Percentiles rank a stretch among this genome's conserved stretches.
Conservation (phyloP, 192 early-diverging fungal species). For the Dissophora globulifera region DNA sequence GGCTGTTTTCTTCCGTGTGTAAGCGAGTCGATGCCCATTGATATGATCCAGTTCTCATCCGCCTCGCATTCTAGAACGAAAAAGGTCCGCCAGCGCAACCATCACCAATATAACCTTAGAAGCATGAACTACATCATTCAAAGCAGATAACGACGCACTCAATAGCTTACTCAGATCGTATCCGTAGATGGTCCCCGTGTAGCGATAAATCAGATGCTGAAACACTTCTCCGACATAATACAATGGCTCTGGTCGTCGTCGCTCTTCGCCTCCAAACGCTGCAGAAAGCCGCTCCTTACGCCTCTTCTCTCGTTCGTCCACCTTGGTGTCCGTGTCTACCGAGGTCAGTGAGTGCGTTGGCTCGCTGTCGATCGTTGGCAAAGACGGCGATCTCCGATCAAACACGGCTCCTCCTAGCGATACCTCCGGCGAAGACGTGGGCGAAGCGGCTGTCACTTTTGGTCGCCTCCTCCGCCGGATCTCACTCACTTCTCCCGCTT, state of each 20-base stretch:
- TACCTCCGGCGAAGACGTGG: too few relatives aligned
- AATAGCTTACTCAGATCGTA: slow-evolving; percentile 46
- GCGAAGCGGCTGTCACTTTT: background rate
- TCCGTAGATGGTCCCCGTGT: slow-evolving; percentile 52
- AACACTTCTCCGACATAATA: slow-evolving; percentile 54
- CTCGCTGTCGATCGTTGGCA: slow-evolving; percentile 16
- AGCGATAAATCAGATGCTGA: slow-evolving; percentile 38
- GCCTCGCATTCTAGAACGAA: slow-evolving; percentile 35
- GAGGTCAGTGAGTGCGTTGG: background rate
- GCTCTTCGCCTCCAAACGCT: slow-evolving; percentile 17
- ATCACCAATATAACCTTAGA: too few relatives aligned
- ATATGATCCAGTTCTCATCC: slow-evolving; percentile 32
- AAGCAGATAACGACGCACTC: background rate
- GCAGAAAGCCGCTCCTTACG: background rate
- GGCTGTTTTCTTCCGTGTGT: slow-evolving; percentile 40
- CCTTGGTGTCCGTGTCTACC: background rate
- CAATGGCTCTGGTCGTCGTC: slow-evolving; percentile 33
- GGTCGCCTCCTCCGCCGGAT: slow-evolving; percentile 40
- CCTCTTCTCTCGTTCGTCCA: background rate
- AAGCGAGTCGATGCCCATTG: slow-evolving; percentile 36
- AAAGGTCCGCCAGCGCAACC: too few relatives aligned
- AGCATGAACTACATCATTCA: background rate
- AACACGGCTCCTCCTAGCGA: too few relatives aligned
- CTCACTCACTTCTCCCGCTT: slow-evolving; percentile 27
- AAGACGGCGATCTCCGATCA: too few relatives aligned